Conservation (phyloP, 345 rosid genomes). For the Camelina laxa region DNA sequence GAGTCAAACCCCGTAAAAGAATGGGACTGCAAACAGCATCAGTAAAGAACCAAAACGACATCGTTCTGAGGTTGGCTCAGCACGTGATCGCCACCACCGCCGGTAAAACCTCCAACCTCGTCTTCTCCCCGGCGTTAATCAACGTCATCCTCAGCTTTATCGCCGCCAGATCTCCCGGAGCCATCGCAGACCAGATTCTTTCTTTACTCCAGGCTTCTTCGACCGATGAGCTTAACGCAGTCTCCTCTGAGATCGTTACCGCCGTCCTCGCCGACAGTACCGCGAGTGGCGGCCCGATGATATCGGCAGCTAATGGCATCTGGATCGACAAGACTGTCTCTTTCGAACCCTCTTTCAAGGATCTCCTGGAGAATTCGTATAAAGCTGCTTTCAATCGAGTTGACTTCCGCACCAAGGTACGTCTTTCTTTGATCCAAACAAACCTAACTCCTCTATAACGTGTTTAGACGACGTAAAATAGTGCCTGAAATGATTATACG, state of each 20-base stretch:
- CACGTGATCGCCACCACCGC: constrained; percentile 52
- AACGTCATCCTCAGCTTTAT: constrained; percentile 65
- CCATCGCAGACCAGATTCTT: constrained; percentile 60
- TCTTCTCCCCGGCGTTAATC: constrained; percentile 72
- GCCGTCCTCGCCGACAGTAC: constrained; percentile 69
- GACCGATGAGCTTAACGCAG: constrained; percentile 57
- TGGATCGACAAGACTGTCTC: constrained; percentile 64
- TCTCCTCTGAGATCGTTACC: constrained; percentile 60
- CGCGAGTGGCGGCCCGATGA: constrained; percentile 58
- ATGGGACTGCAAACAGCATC: constrained; percentile 23
- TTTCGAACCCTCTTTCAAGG: constrained; percentile 60
- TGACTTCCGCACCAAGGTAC: constrained; percentile 75
- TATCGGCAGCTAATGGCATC: constrained; percentile 61
- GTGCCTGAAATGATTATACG: too few relatives aligned
- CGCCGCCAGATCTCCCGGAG: constrained; percentile 54
- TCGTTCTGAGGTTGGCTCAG: constrained; percentile 52
- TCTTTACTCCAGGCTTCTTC: constrained; percentile 68
- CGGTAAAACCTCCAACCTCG: constrained; percentile 52
- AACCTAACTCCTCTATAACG: not conserved
- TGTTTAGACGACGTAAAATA: not conserved
- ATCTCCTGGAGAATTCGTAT: constrained; percentile 54
- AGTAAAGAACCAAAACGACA: constrained; percentile 56
- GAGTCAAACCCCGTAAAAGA: not conserved
- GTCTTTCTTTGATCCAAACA: not conserved
- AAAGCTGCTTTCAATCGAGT: constrained; percentile 63